Conservation (phyloP, 139 green algal species). For the Volvox africanus region DNA sequence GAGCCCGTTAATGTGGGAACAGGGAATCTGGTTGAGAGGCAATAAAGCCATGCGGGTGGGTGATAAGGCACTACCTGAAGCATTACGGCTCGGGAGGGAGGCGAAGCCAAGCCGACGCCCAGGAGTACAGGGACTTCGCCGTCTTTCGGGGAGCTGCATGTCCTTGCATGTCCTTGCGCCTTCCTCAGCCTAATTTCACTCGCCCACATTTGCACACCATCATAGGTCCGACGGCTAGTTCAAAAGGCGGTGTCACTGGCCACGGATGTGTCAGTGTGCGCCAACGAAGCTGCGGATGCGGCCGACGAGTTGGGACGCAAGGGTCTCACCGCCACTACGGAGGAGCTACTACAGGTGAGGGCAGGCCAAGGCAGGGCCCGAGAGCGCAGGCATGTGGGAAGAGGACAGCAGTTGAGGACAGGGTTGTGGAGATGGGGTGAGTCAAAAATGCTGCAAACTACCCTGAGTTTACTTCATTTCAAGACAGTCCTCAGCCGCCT, state of each 20-base stretch:
- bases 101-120: too few species aligned
- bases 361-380: background rate
- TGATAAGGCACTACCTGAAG: too few species aligned
- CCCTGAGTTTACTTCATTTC: too few species aligned
- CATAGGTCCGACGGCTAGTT: background rate
- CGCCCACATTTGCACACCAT: background rate
- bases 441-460: too few species aligned
- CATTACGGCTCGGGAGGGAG: too few species aligned
- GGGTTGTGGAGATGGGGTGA: background rate
- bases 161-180: too few species aligned
- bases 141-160: too few species aligned
- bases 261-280: background rate
- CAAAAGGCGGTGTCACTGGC: background rate
- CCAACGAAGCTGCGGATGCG: background rate
- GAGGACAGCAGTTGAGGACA: background rate
- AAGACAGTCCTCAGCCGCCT: too few species aligned
- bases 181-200: background rate
- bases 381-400: background rate
- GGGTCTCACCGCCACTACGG: background rate
- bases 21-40: too few species aligned
- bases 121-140: too few species aligned
- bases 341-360: conserved; percentile 36
- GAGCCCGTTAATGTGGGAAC: too few species aligned
- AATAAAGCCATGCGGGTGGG: too few species aligned
- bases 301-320: conserved; percentile 23